Conservation (phyloP, 164 flowering plant genomes). For the Liquidambar formosana region DNA sequence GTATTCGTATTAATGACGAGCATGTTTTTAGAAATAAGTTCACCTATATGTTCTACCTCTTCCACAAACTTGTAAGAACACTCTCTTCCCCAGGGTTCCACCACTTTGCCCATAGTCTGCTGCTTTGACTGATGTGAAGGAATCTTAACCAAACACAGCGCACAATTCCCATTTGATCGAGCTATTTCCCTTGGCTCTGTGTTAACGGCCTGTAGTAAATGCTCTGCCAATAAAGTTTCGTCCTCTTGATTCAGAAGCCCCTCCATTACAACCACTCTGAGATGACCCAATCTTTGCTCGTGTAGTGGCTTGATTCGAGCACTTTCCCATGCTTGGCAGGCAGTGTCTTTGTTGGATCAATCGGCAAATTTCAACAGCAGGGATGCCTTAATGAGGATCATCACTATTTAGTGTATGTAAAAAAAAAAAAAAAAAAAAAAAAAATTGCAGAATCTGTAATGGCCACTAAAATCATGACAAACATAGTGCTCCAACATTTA, state of each 20-base stretch:
- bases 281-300: slow-evolving; percentile 7
- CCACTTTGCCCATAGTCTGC: too few species aligned
- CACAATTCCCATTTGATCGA: slow-evolving; percentile 5
- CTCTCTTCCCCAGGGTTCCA: not conserved
- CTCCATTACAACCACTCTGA: slow-evolving; percentile 20
- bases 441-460: too few species aligned
- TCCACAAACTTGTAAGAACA: not conserved
- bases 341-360: slow-evolving; percentile 19
- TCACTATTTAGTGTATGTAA: too few species aligned
- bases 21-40: slow-evolving; percentile 3
- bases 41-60: slow-evolving; percentile 1
- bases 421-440: too few species aligned
- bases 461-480: too few species aligned
- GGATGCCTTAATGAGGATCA: not conserved
- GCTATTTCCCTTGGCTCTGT: slow-evolving; percentile 9
- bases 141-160: not conserved
- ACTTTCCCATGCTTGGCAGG: not conserved
- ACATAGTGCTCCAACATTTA: too few species aligned
- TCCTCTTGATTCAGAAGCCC: slow-evolving; percentile 20
- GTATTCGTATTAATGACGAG: not conserved
- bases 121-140: not conserved
- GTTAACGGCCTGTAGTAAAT: not conserved
- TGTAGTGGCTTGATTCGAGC: not conserved
- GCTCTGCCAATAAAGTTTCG: slow-evolving; percentile 4
- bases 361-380: slow-evolving; percentile 13